Conservation (phyloP, 495 filamentous ascomycete species). For the Clavariopsis aquatica region DNA sequence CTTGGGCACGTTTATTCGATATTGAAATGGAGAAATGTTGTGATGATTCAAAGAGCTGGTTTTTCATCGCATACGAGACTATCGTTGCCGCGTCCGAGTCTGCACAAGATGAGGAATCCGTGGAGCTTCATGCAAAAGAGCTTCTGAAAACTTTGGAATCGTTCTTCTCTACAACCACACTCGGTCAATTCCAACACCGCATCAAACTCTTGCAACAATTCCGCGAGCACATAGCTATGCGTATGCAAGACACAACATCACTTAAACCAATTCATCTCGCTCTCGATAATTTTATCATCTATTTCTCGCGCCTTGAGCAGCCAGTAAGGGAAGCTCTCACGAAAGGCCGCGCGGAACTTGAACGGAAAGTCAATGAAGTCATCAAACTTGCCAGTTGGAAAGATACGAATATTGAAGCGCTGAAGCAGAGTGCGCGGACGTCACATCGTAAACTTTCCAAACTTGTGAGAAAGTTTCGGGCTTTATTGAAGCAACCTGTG, state of each 20-base stretch:
- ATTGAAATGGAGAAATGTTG: slow-evolving; percentile 73
- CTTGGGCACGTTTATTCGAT: slow-evolving; percentile 89
- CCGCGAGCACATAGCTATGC: slow-evolving; percentile 60
- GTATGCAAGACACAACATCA: slow-evolving; percentile 55
- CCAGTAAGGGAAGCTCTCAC: slow-evolving; percentile 62
- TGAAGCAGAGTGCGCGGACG: slow-evolving; percentile 81
- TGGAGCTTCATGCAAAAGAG: slow-evolving; percentile 63
- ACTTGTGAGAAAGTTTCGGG: slow-evolving; percentile 83
- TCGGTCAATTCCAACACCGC: slow-evolving; percentile 78
- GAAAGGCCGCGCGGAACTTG: slow-evolving; percentile 64
- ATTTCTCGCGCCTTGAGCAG: slow-evolving; percentile 68
- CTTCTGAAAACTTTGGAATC: slow-evolving; percentile 69
- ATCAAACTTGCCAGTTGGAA: slow-evolving; percentile 91
- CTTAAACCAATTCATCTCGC: slow-evolving; percentile 59
- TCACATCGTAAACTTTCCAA: slow-evolving; percentile 93
- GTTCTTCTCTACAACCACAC: slow-evolving; percentile 71
- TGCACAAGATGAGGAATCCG: slow-evolving; percentile 51
- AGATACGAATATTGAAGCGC: slow-evolving; percentile 86
- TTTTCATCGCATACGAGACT: slow-evolving; percentile 92
- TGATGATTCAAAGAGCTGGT: slow-evolving; percentile 83
- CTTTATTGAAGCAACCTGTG: slow-evolving; percentile 70
- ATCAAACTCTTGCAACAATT: slow-evolving; percentile 74
- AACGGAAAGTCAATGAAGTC: slow-evolving; percentile 86
- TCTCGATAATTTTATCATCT: slow-evolving; percentile 73
- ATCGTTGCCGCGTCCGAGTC: slow-evolving; percentile 74